Evolutionary conservation across 1,284 basidiomycete species (phyloP).

Genomic region (Cronartium ribicola): DNA sequence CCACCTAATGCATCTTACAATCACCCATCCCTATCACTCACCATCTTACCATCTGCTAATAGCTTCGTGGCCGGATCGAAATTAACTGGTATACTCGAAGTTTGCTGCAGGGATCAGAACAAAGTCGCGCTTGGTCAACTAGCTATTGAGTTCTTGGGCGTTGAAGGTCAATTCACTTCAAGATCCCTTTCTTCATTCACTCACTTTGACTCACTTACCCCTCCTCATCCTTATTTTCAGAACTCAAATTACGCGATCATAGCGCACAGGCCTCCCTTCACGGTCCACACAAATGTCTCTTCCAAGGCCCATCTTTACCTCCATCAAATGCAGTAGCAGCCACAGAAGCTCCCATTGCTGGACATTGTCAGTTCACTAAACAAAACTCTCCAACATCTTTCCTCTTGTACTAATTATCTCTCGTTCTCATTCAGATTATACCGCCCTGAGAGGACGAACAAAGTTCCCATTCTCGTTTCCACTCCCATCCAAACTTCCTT

Average conservation of each 20-base stretch:
- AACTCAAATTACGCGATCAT: slow-evolving; percentile 47
- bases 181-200: neutral
- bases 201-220: neutral
- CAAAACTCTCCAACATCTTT: neutral
- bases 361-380: slow-evolving; percentile 26
- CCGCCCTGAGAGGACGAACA: slow-evolving; percentile 48
- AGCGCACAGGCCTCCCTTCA: slow-evolving; percentile 48
- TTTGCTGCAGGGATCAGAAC: slow-evolving; percentile 17
- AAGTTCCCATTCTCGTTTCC: slow-evolving; percentile 48
- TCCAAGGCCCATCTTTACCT: slow-evolving; percentile 47
- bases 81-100: neutral
- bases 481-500: slow-evolving; percentile 46
- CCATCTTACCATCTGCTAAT: slow-evolving; percentile 16
- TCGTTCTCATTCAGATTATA: slow-evolving; percentile 43
- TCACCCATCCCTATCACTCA: slow-evolving; percentile 13
- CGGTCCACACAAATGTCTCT: slow-evolving; percentile 44
- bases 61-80: slow-evolving; percentile 4
- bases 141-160: slow-evolving; percentile 28
- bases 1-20: slow-evolving; percentile 41
- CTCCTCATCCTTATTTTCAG: slow-evolving; percentile 41
- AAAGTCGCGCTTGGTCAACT: slow-evolving; percentile 28
- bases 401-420: slow-evolving; percentile 19
- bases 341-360: slow-evolving; percentile 39
- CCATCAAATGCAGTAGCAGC: slow-evolving; percentile 47
- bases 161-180: slow-evolving; percentile 15